Conservation (phyloP, 2,329 filamentous ascomycete genomes). For the Didymella segeticola region DNA sequence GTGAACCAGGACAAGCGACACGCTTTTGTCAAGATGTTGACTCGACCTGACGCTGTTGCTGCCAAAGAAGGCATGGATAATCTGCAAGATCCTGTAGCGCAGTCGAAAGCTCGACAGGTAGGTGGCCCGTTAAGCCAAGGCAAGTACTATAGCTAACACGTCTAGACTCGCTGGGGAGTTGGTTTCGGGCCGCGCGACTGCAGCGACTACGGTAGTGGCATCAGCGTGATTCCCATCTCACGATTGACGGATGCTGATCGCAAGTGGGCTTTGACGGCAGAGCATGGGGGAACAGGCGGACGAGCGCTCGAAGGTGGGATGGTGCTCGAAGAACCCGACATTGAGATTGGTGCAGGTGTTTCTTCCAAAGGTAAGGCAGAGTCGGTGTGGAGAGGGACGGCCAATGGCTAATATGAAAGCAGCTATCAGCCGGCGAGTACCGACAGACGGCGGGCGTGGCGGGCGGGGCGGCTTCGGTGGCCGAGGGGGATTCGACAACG, state of each 20-base stretch:
- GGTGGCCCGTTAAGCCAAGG: background rate
- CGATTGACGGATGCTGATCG: conserved; percentile 94
- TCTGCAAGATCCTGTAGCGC: conserved; percentile 72
- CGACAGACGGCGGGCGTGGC: conserved; percentile 39
- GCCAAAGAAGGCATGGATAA: conserved; percentile 91
- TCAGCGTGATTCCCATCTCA: conserved; percentile 91
- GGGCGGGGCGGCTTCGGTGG: conserved; percentile 25
- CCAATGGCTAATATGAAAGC: conserved; percentile 18
- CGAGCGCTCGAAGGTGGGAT: conserved; percentile 79
- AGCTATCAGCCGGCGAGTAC: conserved; percentile 48
- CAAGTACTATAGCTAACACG: conserved; percentile 23
- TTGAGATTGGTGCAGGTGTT: conserved; percentile 96
- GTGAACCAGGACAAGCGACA: conserved; percentile 98
- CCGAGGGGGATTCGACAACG: conserved; percentile 29
- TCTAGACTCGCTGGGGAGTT: conserved; percentile 92
- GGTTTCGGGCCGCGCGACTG: conserved; percentile 97
- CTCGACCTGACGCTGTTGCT: conserved; percentile 78
- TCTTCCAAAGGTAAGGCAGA: conserved; percentile 76
- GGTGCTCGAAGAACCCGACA: conserved; percentile 95
- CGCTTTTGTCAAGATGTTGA: conserved; percentile 98
- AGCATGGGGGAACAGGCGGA: conserved; percentile 91
- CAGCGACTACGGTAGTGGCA: conserved; percentile 90
- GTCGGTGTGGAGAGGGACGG: background rate
- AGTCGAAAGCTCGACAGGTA: conserved; percentile 64
- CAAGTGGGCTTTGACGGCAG: conserved; percentile 95